A percentile compares a stretch with the other conserved stretches of the same genome.
phyloP scores from a whole-genome alignment of 805 yeast genomes.

The Kuraishia hungarica region DNA sequence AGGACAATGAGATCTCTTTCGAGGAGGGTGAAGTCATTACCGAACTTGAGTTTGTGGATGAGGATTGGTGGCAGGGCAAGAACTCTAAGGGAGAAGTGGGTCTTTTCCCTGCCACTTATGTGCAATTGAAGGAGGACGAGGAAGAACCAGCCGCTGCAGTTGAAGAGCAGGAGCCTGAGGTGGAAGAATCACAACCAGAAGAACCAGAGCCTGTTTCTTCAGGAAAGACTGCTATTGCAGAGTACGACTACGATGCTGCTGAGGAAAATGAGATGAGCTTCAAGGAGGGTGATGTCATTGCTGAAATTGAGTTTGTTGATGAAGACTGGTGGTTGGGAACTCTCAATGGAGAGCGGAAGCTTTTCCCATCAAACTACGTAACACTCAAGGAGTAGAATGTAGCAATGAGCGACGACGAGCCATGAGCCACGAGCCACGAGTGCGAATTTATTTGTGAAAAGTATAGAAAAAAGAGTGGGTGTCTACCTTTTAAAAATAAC shows the following conservation, averaged over 20 bases:
- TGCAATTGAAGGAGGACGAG: conserved; percentile 24
- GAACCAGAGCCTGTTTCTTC: conserved; percentile 12
- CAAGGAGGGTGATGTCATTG: conserved; percentile 73
- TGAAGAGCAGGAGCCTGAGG: no score
- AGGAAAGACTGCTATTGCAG: conserved; percentile 50
- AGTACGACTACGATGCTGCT: conserved; percentile 77
- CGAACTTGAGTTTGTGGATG: conserved; percentile 64
- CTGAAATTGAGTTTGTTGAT: conserved; percentile 80
- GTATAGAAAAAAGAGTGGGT: neutral
- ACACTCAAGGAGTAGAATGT: conserved; percentile 9
- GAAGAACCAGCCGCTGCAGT: conserved; percentile 8
- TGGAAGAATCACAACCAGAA: conserved; percentile 9
- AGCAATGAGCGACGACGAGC: neutral
- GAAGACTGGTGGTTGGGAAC: conserved; percentile 98
- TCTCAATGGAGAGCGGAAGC: conserved; percentile 66
- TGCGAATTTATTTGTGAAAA: neutral
- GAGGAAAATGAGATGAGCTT: conserved; percentile 90
- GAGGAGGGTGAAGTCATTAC: conserved; percentile 57
- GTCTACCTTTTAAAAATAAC: neutral
- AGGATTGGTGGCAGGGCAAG: conserved; percentile 57
- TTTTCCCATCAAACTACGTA: conserved; percentile 92
- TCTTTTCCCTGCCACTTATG: conserved; percentile 51
- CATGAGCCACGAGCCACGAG: no score
- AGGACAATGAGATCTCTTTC: conserved; percentile 66
- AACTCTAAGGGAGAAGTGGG: conserved; percentile 36